phyloP scores from a whole-genome alignment of 257 asterid species.

The Lithospermum erythrorhizon region DNA sequence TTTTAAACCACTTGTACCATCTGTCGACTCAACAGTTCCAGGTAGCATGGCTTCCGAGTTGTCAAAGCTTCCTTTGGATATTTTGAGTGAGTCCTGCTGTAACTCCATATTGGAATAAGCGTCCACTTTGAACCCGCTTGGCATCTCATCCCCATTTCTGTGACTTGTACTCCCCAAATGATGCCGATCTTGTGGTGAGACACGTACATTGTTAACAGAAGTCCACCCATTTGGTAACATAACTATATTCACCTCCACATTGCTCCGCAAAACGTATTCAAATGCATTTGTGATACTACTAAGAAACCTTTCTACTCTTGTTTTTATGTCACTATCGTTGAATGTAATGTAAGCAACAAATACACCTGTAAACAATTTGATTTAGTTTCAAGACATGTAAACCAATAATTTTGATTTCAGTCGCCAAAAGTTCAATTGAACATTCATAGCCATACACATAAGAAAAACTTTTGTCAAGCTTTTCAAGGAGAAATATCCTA shows the following conservation, averaged over 20 bases:
- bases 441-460: no score
- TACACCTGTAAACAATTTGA: slow-evolving; percentile 43
- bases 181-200: slow-evolving; percentile 23
- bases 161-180: slow-evolving; percentile 12
- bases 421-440: neutral
- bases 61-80: slow-evolving; percentile 25
- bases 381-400: neutral
- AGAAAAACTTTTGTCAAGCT: neutral
- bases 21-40: slow-evolving; percentile 16
- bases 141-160: slow-evolving; percentile 12
- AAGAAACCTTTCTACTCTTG: slow-evolving; percentile 84
- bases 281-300: slow-evolving; percentile 91
- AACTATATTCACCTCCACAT: slow-evolving; percentile 69
- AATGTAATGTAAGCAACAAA: slow-evolving; percentile 76
- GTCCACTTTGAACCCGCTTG: slow-evolving; percentile 12
- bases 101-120: slow-evolving; percentile 17
- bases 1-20: slow-evolving; percentile 28
- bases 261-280: slow-evolving; percentile 62
- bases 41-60: slow-evolving; percentile 24
- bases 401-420: neutral
- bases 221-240: slow-evolving; percentile 28
- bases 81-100: slow-evolving; percentile 19
- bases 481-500: neutral
- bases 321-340: slow-evolving; percentile 49
- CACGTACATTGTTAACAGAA: slow-evolving; percentile 10